Base-by-base conservation (phyloP, 139 green algal genomes). In the Micractinium sp. region DNA sequence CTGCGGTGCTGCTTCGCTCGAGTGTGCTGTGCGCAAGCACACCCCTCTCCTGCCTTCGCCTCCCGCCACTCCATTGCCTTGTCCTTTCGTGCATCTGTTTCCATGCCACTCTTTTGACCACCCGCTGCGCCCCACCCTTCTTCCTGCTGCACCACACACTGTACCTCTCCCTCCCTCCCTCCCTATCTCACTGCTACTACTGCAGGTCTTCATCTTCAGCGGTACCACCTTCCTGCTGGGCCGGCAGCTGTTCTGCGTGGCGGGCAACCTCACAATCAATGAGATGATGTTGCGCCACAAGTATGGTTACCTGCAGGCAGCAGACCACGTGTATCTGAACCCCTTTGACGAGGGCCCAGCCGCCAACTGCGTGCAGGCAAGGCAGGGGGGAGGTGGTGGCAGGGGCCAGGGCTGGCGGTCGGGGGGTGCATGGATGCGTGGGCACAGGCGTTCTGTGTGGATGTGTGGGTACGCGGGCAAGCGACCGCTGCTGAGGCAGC, bases 201-300 rank as follows among this genome's bases (percentile, higher is more conserved):
- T 3, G 35, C 69, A 77, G 60, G 60, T 82, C 22, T 56, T 56
- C 69, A 85, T 94, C 66, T 25, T 90, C 25, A 7, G 87, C 2
- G 80, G 80, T 2, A 92, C 87, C 33, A 56, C 25, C 1, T 92
- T 90, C 38, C 85, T 96, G 36, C 83, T 87, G 33, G 35, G 5
- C 0, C 92, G 95, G 3, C 79, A 87, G 69, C 35, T 89, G 15
- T 88, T 95, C 31, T 92, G 90, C 84, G 90, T 91, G 7, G 85
- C 92, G 29, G 92, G 84, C 69, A 96, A 95, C 87, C 91, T 97
- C 29, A 97, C 95, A n/a, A 91, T 89, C 66, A 95, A 95, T 61
- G 95, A 97, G 92, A 71, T 94, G 38, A 89, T 96, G 86, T 66
- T 93, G 53, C 90, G 95, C 1, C 35, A 88, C 19, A 83, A 90